A percentile compares a stretch with the other conserved stretches of the same genome.
Evolutionary conservation across 106 monocot species (phyloP).

Genomic region (Triglochin maritima): DNA sequence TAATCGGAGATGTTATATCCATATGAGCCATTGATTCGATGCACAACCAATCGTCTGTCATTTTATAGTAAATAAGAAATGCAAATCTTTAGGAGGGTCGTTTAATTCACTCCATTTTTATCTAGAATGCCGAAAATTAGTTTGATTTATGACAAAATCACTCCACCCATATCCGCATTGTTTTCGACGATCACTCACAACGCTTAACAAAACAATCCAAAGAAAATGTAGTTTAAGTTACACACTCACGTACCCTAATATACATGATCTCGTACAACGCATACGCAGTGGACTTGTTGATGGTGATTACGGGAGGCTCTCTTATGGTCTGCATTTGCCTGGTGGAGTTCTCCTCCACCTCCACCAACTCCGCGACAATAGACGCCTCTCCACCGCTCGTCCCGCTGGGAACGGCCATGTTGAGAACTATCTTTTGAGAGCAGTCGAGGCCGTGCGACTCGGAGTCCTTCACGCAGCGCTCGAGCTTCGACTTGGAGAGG

Average conservation of each 20-base stretch:
- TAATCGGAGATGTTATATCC: too few relatives aligned
- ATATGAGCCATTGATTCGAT: too few relatives aligned
- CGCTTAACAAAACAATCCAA: neutral
- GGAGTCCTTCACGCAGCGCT: constrained; percentile 48
- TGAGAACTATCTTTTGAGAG: constrained; percentile 68
- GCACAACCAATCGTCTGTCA: too few relatives aligned
- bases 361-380: constrained; percentile 62
- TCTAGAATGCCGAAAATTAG: too few relatives aligned
- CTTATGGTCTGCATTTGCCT: constrained; percentile 59
- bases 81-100: too few relatives aligned
- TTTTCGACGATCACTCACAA: too few relatives aligned
- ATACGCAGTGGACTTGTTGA: constrained; percentile 86
- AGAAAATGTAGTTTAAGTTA: too few relatives aligned
- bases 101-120: too few relatives aligned
- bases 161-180: too few relatives aligned
- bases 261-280: constrained; percentile 73
- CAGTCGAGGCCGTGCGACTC: constrained; percentile 48
- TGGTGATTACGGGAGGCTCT: constrained; percentile 63
- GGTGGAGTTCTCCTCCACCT: constrained; percentile 70
- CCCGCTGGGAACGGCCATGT: constrained; percentile 84
- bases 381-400: constrained; percentile 92
- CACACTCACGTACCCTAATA: constrained; percentile 37
- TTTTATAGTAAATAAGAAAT: too few relatives aligned
- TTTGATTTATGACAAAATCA: too few relatives aligned
- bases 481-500: constrained; percentile 75